Base-by-base conservation (phyloP, 495 filamentous ascomycete species). In the Apiosordaria backusii region DNA sequence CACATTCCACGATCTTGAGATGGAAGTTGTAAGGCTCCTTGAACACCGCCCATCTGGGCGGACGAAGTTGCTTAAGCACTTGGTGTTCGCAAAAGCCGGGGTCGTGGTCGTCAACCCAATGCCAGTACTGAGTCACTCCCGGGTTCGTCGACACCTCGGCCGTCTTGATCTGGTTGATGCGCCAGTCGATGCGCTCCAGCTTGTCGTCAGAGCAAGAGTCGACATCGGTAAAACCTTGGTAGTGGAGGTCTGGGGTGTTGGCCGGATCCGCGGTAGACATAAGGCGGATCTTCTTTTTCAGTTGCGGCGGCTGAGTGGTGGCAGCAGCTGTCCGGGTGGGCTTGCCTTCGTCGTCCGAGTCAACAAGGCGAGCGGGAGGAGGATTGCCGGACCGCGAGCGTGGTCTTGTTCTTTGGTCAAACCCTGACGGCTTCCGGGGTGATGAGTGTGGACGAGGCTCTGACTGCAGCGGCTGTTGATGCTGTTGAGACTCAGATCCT, bases 51-150 rank as follows among this genome's bases (percentile, higher is more conserved):
- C 81, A 83, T 18, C 70, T 76, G n/a, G 76, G 70, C 18, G 75
- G 75, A 53, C 68, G 57, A 3, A 77, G 73, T 21, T 79, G 78
- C 35, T 75, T 72, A n/a, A 83, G 73, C 16, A 83, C 78, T 61
- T 82, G 80, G 68, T 83, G 81, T 72, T 83, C 80, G 22, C 82
- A 35, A 40, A 23, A 7, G 23, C 53, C 64, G 3, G 60, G 58
- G 35, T 45, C 9, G 23, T 16, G n/a, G 18, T 35, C 53, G 54
- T 35, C 64, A 22, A 78, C 29, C 75, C 75, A 83, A 63, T 80
- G 80, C 80, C 80, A 82, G 73, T 83, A 83, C 67, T 83, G 81
- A n/a, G 80, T 83, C 16, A 81, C 75, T 3, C 73, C 27, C 2
- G 71, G 60, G 66, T 77, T 78, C 26, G 74, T 82, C 3, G 80